Percentiles rank a stretch among this genome's conserved stretches.
phyloP scores from a whole-genome alignment of 192 early-diverging fungal genomes.

The Mortierella alpina region DNA sequence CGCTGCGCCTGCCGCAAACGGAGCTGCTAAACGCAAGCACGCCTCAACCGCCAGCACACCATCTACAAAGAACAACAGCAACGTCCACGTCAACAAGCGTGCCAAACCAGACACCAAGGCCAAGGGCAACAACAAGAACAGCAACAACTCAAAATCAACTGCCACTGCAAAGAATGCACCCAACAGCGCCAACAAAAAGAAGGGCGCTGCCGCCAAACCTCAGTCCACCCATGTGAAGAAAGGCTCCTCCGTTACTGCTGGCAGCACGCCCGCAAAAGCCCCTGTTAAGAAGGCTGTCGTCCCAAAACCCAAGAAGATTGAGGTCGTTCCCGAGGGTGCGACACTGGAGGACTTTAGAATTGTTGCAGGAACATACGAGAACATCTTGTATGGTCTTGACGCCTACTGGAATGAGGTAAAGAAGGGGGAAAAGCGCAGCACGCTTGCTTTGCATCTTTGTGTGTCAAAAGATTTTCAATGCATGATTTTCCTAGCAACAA shows the following conservation, averaged over 20 bases:
- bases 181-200: conserved; percentile 24
- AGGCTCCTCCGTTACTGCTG: conserved; percentile 9
- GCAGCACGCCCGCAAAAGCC: background rate
- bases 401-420: conserved; percentile 64
- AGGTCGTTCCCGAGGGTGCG: conserved; percentile 30
- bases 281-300: conserved; percentile 18
- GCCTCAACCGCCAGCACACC: background rate
- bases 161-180: background rate
- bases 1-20: background rate
- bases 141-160: conserved; percentile 1
- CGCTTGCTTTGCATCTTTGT: background rate
- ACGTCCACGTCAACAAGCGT: conserved; percentile 29
- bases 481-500: background rate
- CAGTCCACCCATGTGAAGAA: conserved; percentile 13
- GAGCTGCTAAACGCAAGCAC: conserved; percentile 23
- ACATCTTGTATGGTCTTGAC: conserved; percentile 94
- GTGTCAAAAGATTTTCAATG: background rate
- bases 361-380: conserved; percentile 93
- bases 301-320: conserved; percentile 44
- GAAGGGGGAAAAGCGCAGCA: conserved; percentile 14
- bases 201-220: conserved; percentile 7
- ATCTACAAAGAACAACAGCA: conserved; percentile 7
- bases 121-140: conserved; percentile 10
- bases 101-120: conserved; percentile 11
- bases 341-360: conserved; percentile 67